Conservation (phyloP, 495 filamentous ascomycete genomes). For the Hypoxylon trugodes region DNA sequence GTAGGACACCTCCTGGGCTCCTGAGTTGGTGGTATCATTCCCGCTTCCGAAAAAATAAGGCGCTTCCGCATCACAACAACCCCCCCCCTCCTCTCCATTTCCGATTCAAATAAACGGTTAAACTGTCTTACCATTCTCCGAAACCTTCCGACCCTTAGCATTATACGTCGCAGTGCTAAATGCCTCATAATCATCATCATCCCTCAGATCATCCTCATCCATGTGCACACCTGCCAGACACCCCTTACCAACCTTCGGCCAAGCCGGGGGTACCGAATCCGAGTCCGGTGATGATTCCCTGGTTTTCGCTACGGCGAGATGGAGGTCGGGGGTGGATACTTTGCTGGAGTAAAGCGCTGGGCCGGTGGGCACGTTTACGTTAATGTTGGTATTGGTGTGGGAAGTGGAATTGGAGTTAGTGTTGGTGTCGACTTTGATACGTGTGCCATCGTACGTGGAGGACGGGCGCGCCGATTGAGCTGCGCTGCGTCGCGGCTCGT, state of each 20-base stretch:
- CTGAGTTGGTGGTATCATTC: too few relatives aligned
- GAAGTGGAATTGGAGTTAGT: too few relatives aligned
- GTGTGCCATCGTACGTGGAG: slow-evolving; percentile 15
- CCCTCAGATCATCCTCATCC: slow-evolving; percentile 57
- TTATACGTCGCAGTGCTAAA: slow-evolving; percentile 62
- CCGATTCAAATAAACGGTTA: too few relatives aligned
- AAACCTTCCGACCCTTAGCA: slow-evolving; percentile 46
- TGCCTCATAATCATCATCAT: slow-evolving; percentile 59
- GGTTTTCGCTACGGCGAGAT: slow-evolving; percentile 7
- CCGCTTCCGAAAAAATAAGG: too few relatives aligned
- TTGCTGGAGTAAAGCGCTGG: slow-evolving; percentile 29
- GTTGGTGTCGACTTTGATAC: slow-evolving; percentile 22
- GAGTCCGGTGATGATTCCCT: slow-evolving; percentile 44
- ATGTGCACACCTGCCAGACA: slow-evolving; percentile 57
- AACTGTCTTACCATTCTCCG: slow-evolving; percentile 42
- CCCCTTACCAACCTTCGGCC: slow-evolving; percentile 71
- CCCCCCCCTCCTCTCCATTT: too few relatives aligned
- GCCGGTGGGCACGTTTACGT: too few relatives aligned
- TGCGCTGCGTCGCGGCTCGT: slow-evolving; percentile 37
- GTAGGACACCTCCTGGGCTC: too few relatives aligned
- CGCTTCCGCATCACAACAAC: too few relatives aligned
- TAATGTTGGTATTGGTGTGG: too few relatives aligned
- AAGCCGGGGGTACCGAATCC: slow-evolving; percentile 63
- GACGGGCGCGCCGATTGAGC: slow-evolving; percentile 45
- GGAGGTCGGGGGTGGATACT: slow-evolving; percentile 28